phyloP scores from a whole-genome alignment of 169 alveolate species.

The Plasmodium chabaudi region DNA sequence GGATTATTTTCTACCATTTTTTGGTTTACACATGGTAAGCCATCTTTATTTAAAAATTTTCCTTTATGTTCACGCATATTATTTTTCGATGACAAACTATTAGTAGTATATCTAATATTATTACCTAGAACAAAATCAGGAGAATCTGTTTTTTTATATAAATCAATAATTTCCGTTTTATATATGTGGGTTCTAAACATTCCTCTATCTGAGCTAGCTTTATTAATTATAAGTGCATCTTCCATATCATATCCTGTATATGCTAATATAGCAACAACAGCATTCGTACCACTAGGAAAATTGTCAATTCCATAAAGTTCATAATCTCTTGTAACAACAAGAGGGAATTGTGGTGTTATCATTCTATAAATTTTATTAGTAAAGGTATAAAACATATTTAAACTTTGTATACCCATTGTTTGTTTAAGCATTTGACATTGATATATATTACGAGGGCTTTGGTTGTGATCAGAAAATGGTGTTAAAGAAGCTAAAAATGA shows the following conservation, averaged over 20 bases:
- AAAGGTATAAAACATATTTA: conserved; percentile 94
- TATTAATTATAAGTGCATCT: conserved; percentile 99
- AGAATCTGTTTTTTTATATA: conserved; percentile 61
- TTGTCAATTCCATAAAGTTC: conserved; percentile 94
- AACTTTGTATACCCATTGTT: conserved; percentile 99
- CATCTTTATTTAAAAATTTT: conserved; percentile 77
- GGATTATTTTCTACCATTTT: conserved; percentile 85
- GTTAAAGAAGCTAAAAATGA: conserved; percentile 97
- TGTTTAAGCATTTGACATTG: conserved; percentile 99
- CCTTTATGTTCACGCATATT: conserved; percentile 20
- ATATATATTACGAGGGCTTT: conserved; percentile 99
- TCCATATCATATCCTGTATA: conserved; percentile 99
- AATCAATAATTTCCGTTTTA: conserved; percentile 93
- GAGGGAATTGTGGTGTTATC: conserved; percentile 97
- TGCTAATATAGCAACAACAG: conserved; percentile 99
- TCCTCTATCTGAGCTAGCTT: conserved; percentile 99
- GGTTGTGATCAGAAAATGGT: conserved; percentile 99
- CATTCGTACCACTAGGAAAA: conserved; percentile 99
- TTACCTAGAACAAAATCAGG: conserved; percentile 59
- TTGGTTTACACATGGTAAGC: conserved; percentile 91
- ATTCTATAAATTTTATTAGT: conserved; percentile 96
- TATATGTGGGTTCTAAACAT: conserved; percentile 97
- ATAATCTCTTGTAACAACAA: conserved; percentile 96
- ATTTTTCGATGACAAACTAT: not conserved
- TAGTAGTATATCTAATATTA: conserved; percentile 53